Percentiles rank a stretch among this genome's conserved stretches.
These are phyloP conservation scores for Arbutus unedo DNA, from an alignment of 148 eudicot genomes.

Conservation along the genomic window DNA sequence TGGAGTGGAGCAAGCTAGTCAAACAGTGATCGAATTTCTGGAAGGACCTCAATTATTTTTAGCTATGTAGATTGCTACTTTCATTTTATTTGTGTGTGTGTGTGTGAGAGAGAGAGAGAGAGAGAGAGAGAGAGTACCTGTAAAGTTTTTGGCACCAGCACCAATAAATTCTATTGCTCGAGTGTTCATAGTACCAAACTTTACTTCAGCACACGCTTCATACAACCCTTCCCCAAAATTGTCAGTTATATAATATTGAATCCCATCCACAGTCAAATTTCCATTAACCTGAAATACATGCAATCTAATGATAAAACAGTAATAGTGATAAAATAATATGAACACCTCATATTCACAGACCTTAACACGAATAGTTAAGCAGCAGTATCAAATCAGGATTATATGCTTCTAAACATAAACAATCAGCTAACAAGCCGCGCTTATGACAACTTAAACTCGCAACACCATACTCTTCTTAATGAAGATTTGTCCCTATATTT, in stretches of 20 bases:
- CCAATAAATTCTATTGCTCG: slow-evolving; percentile 88
- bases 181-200: slow-evolving; percentile 92
- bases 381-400: not conserved
- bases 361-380: not conserved
- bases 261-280: slow-evolving; percentile 78
- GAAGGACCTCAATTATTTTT: not conserved
- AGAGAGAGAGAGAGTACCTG: slow-evolving; percentile 40
- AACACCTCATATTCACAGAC: not conserved
- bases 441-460: slow-evolving; percentile 3
- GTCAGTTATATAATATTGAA: slow-evolving; percentile 74
- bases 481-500: not conserved
- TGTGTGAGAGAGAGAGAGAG: not conserved
- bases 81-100: not conserved
- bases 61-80: not conserved
- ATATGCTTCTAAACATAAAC: not conserved
- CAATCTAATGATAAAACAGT: slow-evolving; percentile 15
- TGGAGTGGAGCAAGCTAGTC: not conserved
- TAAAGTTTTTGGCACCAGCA: slow-evolving; percentile 85
- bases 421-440: not conserved
- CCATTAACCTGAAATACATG: slow-evolving; percentile 58
- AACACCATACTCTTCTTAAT: not conserved
- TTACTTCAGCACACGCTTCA: slow-evolving; percentile 94
- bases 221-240: slow-evolving; percentile 83
- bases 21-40: not conserved
- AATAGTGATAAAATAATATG: slow-evolving; percentile 8